phyloP scores from a whole-genome alignment of 306 rosid genomes.

The Urtica urens region DNA sequence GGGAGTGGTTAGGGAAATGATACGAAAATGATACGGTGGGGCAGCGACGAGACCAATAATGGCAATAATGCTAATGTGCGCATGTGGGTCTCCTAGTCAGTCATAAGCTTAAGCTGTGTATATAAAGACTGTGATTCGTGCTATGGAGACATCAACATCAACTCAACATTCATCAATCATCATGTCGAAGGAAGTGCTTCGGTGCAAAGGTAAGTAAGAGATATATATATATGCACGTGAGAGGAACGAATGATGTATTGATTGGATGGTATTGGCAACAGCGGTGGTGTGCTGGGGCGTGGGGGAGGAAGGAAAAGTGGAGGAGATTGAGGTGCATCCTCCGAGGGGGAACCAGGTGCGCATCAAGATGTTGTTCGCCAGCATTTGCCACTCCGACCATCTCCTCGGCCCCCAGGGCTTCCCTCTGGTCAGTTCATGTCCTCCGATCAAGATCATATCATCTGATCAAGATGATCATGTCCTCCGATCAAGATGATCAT shows the following conservation, averaged over 20 bases:
- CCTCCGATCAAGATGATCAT: background rate
- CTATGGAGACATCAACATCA: background rate
- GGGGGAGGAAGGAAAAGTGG: conserved; percentile 27
- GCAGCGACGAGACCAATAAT: too few relatives aligned
- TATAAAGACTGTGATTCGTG: conserved; percentile 18
- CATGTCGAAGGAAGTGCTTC: conserved; percentile 1
- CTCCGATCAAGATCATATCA: too few relatives aligned
- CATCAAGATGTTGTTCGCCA: conserved; percentile 44
- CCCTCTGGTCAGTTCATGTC: conserved; percentile 27
- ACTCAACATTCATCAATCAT: background rate
- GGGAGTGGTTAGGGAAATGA: too few relatives aligned
- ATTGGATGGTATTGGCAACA: too few relatives aligned
- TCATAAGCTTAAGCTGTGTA: background rate
- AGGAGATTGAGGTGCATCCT: conserved; percentile 48
- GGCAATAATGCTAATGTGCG: too few relatives aligned
- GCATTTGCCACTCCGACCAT: conserved; percentile 42
- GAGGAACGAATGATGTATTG: too few relatives aligned
- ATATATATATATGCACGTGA: too few relatives aligned
- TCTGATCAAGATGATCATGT: too few relatives aligned
- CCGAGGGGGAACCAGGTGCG: conserved; percentile 39
- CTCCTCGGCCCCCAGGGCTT: conserved; percentile 21
- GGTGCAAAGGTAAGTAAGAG: conserved; percentile 3
- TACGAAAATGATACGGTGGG: too few relatives aligned
- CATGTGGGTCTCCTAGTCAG: too few relatives aligned
- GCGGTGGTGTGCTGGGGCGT: conserved; percentile 47